Base-by-base conservation (phyloP, 495 filamentous ascomycete species). In the Penicillium waksmanii region DNA sequence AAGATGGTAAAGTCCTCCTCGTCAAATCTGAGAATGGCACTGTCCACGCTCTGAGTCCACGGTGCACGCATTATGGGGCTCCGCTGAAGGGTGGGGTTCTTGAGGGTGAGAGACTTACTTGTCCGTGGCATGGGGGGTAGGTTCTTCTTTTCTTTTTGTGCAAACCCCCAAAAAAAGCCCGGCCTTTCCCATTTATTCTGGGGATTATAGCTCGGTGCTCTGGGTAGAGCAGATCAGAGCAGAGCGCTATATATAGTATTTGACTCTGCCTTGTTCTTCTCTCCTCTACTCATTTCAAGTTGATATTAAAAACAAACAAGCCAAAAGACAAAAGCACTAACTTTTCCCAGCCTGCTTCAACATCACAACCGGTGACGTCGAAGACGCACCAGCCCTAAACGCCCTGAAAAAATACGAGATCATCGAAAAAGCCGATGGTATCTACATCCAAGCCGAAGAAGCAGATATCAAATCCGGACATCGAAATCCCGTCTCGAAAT, bases 41-140 rank as follows among this genome's bases (percentile, higher is more conserved):
- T 57, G 77, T 91, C 34, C 86, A 92, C 68, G 95, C 93, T 19
- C 67, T 93, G 57, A 92, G 89, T 35, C 77, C 91, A n/a, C 91
- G 87, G 51, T 98, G 95, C 75, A 96, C 96, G 8, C 95, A 97
- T 82, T 97, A 94, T 70, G 93, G 90, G 5, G 95, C 94, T 5
- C 96, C 95, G 7, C 77, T 98, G 64, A 86, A 88, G 61, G 85
- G 87, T 49, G 95, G 95, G 36, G 85, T 98, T 12, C 74, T 98
- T 48, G 88, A 90, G 4, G 87, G 93, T 64, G 95, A 95, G 1
- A 77, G 92, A 48, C 74, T 98, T 34, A 96, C 90, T 15, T 98
- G 95, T 71, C 90, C 93, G 1, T 98, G 96, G 95, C 93, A 97
- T 73, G 93, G 93, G 93, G 78, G 91, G 91, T 93, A 71, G 38